These are phyloP conservation scores for Chlorella sp. DNA, from an alignment of 139 green algal species.

Conservation along the genomic window DNA sequence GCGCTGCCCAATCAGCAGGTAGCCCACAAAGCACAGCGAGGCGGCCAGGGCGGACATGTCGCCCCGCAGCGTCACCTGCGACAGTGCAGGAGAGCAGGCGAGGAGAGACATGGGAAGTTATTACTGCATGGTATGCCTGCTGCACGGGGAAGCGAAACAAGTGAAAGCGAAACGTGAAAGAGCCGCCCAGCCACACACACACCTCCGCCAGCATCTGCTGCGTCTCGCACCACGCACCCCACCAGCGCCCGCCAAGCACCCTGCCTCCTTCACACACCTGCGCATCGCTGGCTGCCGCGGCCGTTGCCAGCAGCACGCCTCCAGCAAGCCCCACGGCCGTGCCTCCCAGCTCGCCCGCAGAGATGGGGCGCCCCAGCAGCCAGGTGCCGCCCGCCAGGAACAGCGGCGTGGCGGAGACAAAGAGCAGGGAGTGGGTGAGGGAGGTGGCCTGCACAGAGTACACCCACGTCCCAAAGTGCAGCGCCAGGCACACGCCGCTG, in stretches of 20 bases:
- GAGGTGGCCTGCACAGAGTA: constrained; percentile 70
- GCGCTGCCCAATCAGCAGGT: constrained; percentile 56
- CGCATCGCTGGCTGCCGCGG: background rate
- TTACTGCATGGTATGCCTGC: no score
- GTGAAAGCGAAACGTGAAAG: no score
- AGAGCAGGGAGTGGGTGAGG: constrained; percentile 84
- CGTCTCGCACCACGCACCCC: no score
- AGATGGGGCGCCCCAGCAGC: constrained; percentile 69
- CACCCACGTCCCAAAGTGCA: constrained; percentile 85
- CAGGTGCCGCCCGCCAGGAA: constrained; percentile 64
- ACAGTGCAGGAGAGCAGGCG: no score
- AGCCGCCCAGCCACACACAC: no score
- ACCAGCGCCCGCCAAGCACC: no score
- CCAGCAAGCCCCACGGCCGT: constrained; percentile 56
- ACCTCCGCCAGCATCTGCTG: no score
- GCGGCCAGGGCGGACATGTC: constrained; percentile 69
- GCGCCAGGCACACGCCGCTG: constrained; percentile 66
- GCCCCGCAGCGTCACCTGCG: constrained; percentile 64
- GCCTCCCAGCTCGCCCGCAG: constrained; percentile 62
- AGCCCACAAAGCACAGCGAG: constrained; percentile 65
- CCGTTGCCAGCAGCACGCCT: constrained; percentile 55
- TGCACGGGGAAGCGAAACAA: no score
- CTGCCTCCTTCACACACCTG: background rate
- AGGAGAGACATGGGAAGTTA: no score
- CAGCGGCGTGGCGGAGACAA: constrained; percentile 79